Evolutionary conservation across 2,329 filamentous ascomycete species (phyloP).

Genomic region (Cladophialophora exuberans): DNA sequence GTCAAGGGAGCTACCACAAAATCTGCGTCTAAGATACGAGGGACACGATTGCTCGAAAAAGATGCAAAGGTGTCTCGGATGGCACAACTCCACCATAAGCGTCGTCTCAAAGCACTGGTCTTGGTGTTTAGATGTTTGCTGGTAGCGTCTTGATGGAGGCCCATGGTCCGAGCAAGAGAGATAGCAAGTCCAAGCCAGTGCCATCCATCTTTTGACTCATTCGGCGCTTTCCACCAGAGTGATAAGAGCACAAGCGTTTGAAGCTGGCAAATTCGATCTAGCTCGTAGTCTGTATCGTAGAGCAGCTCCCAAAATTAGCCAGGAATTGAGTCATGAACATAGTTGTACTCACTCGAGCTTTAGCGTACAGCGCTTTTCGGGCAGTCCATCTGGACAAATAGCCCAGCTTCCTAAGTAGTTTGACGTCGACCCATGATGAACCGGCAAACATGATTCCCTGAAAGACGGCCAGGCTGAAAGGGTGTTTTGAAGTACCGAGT

Average conservation of each 20-base stretch:
- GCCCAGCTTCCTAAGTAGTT: constrained; percentile 72
- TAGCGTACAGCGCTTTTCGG: constrained; percentile 40
- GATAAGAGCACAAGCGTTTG: constrained; percentile 90
- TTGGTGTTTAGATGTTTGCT: not conserved
- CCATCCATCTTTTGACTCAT: constrained; percentile 97
- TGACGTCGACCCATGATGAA: constrained; percentile 81
- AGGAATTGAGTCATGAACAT: too few species aligned
- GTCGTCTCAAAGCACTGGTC: constrained; percentile 1
- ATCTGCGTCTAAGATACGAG: constrained; percentile 88
- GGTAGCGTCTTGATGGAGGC: constrained; percentile 40
- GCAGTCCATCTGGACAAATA: constrained; percentile 75
- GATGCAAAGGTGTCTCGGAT: constrained; percentile 13
- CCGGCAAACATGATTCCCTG: constrained; percentile 94
- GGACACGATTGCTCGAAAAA: constrained; percentile 60
- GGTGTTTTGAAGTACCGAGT: constrained; percentile 47
- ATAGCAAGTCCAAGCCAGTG: constrained; percentile 96
- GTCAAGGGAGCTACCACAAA: constrained; percentile 90
- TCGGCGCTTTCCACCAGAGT: constrained; percentile 94
- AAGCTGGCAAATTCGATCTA: constrained; percentile 84
- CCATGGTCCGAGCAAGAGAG: constrained; percentile 88
- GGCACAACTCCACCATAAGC: constrained; percentile 16
- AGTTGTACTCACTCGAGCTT: not conserved
- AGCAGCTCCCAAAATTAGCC: constrained; percentile 54
- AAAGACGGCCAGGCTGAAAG: constrained; percentile 82
- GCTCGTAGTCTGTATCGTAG: constrained; percentile 94